phyloP scores from a whole-genome alignment of 768 basidiomycete species.

The Pleurotus tuber-regium region DNA sequence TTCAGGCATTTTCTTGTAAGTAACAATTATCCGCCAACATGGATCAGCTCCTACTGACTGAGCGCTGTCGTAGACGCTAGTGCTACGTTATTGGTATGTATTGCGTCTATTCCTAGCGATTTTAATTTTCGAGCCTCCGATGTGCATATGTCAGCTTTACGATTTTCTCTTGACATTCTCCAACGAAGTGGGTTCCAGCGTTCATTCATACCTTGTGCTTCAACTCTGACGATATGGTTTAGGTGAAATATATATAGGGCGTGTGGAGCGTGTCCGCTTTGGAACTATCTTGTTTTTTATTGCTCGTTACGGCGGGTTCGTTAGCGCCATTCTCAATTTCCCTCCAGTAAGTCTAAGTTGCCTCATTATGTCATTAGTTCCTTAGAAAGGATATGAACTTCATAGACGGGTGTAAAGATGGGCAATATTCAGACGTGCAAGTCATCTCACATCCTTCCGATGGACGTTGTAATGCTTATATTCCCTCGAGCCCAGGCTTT shows the following conservation, averaged over 20 bases:
- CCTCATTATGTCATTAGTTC: background rate
- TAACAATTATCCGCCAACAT: background rate
- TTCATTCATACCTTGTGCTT: too few species aligned
- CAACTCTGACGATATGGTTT: background rate
- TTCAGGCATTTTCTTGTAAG: constrained; percentile 6
- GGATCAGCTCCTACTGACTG: background rate
- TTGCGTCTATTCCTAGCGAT: background rate
- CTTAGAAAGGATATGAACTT: background rate
- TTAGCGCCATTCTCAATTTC: background rate
- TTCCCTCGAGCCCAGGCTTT: background rate
- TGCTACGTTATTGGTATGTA: background rate
- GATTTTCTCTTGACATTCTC: constrained; percentile 1
- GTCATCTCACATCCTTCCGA: background rate
- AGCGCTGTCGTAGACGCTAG: background rate
- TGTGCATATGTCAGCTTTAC: background rate
- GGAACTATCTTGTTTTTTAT: constrained; percentile 2
- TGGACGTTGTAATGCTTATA: background rate
- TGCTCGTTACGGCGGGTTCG: constrained; percentile 1
- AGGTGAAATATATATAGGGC: constrained; percentile 1
- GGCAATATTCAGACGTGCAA: background rate
- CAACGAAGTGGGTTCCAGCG: background rate
- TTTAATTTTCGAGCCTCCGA: background rate
- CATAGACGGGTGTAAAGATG: background rate
- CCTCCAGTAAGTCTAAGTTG: background rate
- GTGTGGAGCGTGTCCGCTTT: background rate